phyloP scores from a whole-genome alignment of 805 yeast genomes.

The Ogataea ganodermae region DNA sequence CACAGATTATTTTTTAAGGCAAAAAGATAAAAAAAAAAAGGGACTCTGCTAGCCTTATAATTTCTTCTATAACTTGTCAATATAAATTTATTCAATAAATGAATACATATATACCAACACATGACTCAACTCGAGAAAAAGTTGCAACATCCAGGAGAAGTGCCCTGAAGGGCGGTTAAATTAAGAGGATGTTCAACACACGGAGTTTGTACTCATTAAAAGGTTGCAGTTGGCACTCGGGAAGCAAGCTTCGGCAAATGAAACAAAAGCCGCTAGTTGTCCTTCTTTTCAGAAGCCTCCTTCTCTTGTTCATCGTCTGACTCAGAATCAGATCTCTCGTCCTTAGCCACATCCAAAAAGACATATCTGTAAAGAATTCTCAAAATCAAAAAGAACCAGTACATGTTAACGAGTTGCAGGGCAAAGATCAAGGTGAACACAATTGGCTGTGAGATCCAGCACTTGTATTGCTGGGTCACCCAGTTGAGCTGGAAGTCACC shows the following conservation, averaged over 20 bases:
- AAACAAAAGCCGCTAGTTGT: slow-evolving; percentile 20
- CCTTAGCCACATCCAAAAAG: slow-evolving; percentile 60
- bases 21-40: no score
- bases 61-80: no score
- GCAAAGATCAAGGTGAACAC: slow-evolving; percentile 77
- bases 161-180: not conserved
- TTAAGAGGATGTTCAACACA: not conserved
- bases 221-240: no score
- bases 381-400: slow-evolving; percentile 83
- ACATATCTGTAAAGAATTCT: slow-evolving; percentile 74
- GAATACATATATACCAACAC: not conserved
- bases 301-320: slow-evolving; percentile 48
- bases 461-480: slow-evolving; percentile 91
- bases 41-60: no score
- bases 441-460: slow-evolving; percentile 92
- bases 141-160: slow-evolving; percentile 1
- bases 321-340: slow-evolving; percentile 89
- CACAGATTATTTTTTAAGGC: no score
- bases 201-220: not conserved
- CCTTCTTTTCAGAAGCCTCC: slow-evolving; percentile 20
- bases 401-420: slow-evolving; percentile 80
- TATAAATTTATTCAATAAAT: slow-evolving; percentile 1
- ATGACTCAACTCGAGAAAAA: not conserved
- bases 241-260: no score
- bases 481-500: slow-evolving; percentile 83